phyloP scores from a whole-genome alignment of 2,329 filamentous ascomycete species.

The Cytospora paraplurivora region DNA sequence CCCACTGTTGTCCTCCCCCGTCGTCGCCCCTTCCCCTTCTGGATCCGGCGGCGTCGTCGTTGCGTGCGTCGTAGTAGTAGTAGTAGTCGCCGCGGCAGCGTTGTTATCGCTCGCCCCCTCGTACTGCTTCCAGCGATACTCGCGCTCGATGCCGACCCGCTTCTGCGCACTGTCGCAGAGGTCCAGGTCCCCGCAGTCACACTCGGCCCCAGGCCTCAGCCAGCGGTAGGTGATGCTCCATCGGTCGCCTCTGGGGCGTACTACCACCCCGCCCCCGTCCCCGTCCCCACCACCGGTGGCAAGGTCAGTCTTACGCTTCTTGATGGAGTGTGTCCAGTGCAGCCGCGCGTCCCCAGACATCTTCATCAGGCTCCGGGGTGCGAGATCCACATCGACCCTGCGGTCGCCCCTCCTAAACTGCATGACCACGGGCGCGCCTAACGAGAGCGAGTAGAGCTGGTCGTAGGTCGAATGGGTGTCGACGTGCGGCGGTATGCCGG shows the following conservation, averaged over 20 bases:
- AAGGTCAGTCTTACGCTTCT: slow-evolving; percentile 46
- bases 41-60: background rate
- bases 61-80: background rate
- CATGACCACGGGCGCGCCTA: slow-evolving; percentile 48
- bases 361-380: slow-evolving; percentile 52
- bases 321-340: slow-evolving; percentile 45
- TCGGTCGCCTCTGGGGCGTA: slow-evolving; percentile 46
- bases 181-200: slow-evolving; percentile 52
- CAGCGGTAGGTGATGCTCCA: slow-evolving; percentile 61
- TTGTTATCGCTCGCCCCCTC: slow-evolving; percentile 12
- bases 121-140: slow-evolving; percentile 51
- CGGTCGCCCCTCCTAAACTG: slow-evolving; percentile 41
- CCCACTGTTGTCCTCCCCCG: background rate
- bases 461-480: slow-evolving; percentile 56
- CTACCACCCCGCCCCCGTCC: slow-evolving; percentile 42
- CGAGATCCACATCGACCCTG: slow-evolving; percentile 48
- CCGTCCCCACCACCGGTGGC: too few relatives aligned
- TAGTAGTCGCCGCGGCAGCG: background rate
- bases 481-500: slow-evolving; percentile 62
- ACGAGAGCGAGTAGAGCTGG: slow-evolving; percentile 49
- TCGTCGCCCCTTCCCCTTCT: background rate
- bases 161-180: slow-evolving; percentile 56
- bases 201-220: slow-evolving; percentile 48
- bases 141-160: slow-evolving; percentile 48
- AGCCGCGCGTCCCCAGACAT: slow-evolving; percentile 53